Conservation (phyloP, 495 filamentous ascomycete genomes). For the Pyrenopolyporus hunteri region DNA sequence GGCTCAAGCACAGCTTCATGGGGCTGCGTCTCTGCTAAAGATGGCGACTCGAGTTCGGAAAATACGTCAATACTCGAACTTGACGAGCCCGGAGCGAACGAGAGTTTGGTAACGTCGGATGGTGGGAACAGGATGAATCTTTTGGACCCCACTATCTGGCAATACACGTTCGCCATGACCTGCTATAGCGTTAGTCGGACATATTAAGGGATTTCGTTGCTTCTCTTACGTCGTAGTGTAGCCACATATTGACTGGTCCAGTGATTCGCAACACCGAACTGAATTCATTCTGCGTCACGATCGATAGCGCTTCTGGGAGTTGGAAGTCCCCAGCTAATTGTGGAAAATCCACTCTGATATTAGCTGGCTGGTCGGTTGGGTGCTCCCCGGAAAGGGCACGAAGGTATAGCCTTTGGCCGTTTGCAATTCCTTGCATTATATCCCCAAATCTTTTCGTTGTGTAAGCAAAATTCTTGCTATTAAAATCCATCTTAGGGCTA, state of each 20-base stretch:
- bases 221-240: constrained; percentile 82
- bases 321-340: constrained; percentile 70
- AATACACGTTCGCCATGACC: constrained; percentile 90
- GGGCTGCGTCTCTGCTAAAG: constrained; percentile 64
- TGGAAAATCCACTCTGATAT: constrained; percentile 73
- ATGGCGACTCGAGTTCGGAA: constrained; percentile 43
- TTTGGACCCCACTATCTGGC: constrained; percentile 76
- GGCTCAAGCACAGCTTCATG: constrained; percentile 68
- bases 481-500: constrained; percentile 75
- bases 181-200: constrained; percentile 36
- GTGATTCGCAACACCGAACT: constrained; percentile 83
- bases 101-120: constrained; percentile 69
- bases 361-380: constrained; percentile 70
- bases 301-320: constrained; percentile 66
- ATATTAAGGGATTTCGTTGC: neutral
- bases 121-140: constrained; percentile 80
- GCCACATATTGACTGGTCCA: constrained; percentile 85
- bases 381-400: constrained; percentile 72
- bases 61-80: constrained; percentile 79
- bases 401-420: constrained; percentile 73
- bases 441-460: constrained; percentile 68
- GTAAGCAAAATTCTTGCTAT: constrained; percentile 82
- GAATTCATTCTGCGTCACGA: constrained; percentile 68
- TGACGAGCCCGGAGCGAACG: constrained; percentile 76
- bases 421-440: constrained; percentile 66